A percentile compares a stretch with the other conserved stretches of the same genome.
phyloP scores from a whole-genome alignment of 2,329 filamentous ascomycete genomes.

The Ceratocystis diversiconidia region DNA sequence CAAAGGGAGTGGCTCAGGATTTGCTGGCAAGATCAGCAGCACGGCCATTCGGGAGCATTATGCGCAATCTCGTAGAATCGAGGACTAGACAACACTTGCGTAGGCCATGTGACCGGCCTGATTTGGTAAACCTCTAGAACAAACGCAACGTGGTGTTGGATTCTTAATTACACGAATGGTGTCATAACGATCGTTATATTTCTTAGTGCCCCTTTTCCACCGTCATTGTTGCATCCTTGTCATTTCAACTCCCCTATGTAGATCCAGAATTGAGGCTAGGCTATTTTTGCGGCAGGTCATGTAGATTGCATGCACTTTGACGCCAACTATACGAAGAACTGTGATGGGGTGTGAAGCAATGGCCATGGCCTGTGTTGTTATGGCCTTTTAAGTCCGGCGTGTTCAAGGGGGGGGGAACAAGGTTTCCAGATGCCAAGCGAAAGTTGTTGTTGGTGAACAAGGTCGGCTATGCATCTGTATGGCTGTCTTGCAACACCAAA shows the following conservation, averaged over 20 bases:
- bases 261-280: not conserved
- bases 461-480: too few relatives aligned
- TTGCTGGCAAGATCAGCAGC: constrained; percentile 79
- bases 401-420: too few relatives aligned
- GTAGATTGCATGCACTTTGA: not conserved
- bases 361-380: too few relatives aligned
- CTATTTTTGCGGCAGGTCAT: not conserved
- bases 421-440: too few relatives aligned
- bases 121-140: not conserved
- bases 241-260: not conserved
- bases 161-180: not conserved
- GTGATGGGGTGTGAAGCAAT: too few relatives aligned
- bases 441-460: too few relatives aligned
- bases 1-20: constrained; percentile 40
- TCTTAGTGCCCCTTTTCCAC: not conserved
- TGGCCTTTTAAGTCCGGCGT: too few relatives aligned
- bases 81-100: not conserved
- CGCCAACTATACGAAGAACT: too few relatives aligned
- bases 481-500: too few relatives aligned
- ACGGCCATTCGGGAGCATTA: constrained; percentile 56
- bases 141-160: not conserved
- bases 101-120: not conserved
- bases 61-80: constrained; percentile 25
- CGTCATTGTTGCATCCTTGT: not conserved
- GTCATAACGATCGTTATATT: not conserved